Base-by-base conservation (phyloP, 2,329 filamentous ascomycete species). In the Aspergillus oerlinghausenensis region DNA sequence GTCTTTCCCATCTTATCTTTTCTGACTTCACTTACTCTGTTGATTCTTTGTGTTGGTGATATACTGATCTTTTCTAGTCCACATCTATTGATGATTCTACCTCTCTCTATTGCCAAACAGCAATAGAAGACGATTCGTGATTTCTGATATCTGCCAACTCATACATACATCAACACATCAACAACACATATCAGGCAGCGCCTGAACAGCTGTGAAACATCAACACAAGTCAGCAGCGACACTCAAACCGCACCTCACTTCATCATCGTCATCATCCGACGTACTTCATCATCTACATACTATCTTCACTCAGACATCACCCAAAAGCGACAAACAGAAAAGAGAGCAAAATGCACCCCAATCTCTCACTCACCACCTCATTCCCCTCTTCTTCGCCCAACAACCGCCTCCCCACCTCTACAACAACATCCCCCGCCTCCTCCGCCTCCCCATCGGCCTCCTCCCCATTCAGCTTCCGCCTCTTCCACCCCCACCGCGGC, bases 311-410 rank as follows among this genome's bases (percentile, higher is more conserved):
- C 28, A 50, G 43, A 55, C 54, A 45, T 51, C 51, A 60, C 48
- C 19, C 21, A 19, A 48, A 47, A 3, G 3, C 3, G 11, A 56
- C 26, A 47, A 52, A 57, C 28, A 23, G 19, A 51, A 55, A 49
- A 32, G 54, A 7, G 32, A 26, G 57, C 11, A n/a, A 63, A 55
- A 69, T 69, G 67, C 61, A 56, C 40, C 50, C 55, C 54, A 64
- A 64, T 52, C 67, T 70, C 50, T 65, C 67, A 40, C 61, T 74
- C 28, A 65, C 65, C 57, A 70, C 70, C 43, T 65, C 70, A 8
- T 70, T 73, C 60, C 21, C 61, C 60, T 53, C 60, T 47, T 38
- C 52, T 45, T 57, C 63, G 54, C 51, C 59, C 55, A 40, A 56
- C 55, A 59, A 65, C 62, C 59, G 62, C 14, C 55, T 50, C 38